A percentile compares a stretch with the other conserved stretches of the same genome.
phyloP scores from a whole-genome alignment of 148 eudicot species.

The Salicornia ramosissima region DNA sequence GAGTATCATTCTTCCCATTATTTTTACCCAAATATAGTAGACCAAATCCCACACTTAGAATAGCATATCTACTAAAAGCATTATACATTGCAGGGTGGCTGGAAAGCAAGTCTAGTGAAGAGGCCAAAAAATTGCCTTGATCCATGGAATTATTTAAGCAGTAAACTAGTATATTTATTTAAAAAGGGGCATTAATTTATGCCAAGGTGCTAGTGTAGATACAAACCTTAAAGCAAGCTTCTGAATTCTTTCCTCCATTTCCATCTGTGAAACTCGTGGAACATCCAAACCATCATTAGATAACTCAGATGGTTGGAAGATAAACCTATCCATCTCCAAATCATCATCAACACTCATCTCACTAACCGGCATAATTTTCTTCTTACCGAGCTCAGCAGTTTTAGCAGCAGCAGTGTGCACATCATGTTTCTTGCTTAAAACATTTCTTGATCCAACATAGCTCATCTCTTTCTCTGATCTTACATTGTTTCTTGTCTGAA shows the following conservation, averaged over 20 bases:
- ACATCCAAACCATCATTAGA: slow-evolving; percentile 37
- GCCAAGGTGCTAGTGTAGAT: slow-evolving; percentile 6
- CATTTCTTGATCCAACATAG: no score
- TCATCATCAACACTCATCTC: slow-evolving; percentile 28
- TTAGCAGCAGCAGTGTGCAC: background rate
- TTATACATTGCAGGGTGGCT: no score
- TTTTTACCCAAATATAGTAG: no score
- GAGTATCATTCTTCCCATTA: no score
- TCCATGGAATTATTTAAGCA: background rate
- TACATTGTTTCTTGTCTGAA: no score
- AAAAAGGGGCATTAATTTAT: background rate
- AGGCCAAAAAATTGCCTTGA: background rate
- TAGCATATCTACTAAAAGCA: no score
- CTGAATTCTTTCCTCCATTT: slow-evolving; percentile 92
- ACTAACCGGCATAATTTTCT: slow-evolving; percentile 8
- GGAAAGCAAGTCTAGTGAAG: background rate
- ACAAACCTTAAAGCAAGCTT: slow-evolving; percentile 80
- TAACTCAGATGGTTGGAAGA: slow-evolving; percentile 40
- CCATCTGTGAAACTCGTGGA: slow-evolving; percentile 55
- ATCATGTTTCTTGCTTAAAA: no score
- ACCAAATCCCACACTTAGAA: no score
- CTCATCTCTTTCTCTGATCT: no score
- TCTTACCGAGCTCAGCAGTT: slow-evolving; percentile 19
- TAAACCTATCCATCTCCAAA: slow-evolving; percentile 42
- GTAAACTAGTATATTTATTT: background rate